Base-by-base conservation (phyloP, 208 protist genomes). In the Blechomonas ayalai region DNA sequence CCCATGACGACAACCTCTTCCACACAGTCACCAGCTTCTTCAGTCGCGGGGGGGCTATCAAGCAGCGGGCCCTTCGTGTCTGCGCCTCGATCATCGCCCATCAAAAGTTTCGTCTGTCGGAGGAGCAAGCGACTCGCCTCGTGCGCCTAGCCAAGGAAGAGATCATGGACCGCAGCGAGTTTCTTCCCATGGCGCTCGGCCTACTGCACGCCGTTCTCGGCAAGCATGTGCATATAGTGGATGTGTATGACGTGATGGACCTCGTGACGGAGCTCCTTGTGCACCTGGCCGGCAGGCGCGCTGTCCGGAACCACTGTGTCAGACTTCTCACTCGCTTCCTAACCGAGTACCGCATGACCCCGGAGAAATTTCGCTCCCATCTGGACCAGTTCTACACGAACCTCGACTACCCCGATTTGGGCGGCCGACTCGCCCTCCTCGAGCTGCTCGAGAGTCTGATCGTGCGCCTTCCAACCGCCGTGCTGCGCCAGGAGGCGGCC, bases 271-370 rank as follows among this genome's bases (percentile, higher is more conserved):
- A 95, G 52, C 43, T 90, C 25, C 50, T 95, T 38, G 61, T 95
- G 50, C 88, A 95, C 52, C 61, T 72, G 38, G 53, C 73, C 28
- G 63, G 63, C 16, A 85, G 81, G 25, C 52, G 53, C 22, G 56
- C 84, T 9, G 73, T 95, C 34, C 67, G 78, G 13, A 64, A 71
- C 16, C 82, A 73, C 29, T 91, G 81, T 55, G 70, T 90, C 25
- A 46, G 76, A 27, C 71, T 86, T 18, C 37, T 95, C 13, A 70
- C 73, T 5, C 75, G 82, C 48, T 95, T 95, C 64, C 59, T 95
- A 15, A 90, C 84, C n/a, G 84, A 95, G 67, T 95, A 88, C 59
- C 68, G 73, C 27, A 73, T 95, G 48, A 95, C 88, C 7, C 74
- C 72, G 12, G 65, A 80, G 29, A 93, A 93, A 66, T 90, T 93